Conservation (phyloP, 106 monocot genomes). For the Acanthochlamys bracteata region DNA sequence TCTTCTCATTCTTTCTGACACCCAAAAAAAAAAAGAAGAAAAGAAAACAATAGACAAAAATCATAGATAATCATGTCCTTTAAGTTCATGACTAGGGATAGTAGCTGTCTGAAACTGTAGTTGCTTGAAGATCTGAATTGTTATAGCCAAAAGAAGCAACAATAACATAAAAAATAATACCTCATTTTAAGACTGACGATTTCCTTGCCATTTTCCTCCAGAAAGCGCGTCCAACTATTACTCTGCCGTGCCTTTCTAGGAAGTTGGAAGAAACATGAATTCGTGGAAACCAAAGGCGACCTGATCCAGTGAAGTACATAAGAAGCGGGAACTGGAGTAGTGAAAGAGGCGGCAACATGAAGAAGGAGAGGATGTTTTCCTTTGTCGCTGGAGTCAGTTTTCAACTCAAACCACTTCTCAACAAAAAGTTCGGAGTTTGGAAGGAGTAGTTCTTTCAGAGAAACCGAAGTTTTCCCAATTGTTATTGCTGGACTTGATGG, state of each 20-base stretch:
- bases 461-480: conserved; percentile 58
- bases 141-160: too few species aligned
- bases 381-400: conserved; percentile 17
- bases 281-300: conserved; percentile 18
- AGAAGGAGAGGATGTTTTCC: conserved; percentile 38
- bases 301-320: conserved; percentile 34
- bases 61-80: too few species aligned
- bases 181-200: conserved; percentile 62
- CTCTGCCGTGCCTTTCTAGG: conserved; percentile 16
- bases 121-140: too few species aligned
- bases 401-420: conserved; percentile 70
- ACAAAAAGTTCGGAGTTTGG: conserved; percentile 44
- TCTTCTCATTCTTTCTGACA: conserved; percentile 16
- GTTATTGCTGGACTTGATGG: conserved; percentile 25
- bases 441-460: conserved; percentile 43
- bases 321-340: conserved; percentile 42
- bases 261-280: conserved; percentile 32
- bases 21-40: conserved; percentile 16
- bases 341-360: conserved; percentile 68
- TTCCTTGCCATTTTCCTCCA: conserved; percentile 45
- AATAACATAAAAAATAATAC: conserved; percentile 19
- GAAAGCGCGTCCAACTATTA: conserved; percentile 30
- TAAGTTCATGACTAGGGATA: too few species aligned
- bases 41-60: background rate
- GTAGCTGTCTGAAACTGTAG: too few species aligned